Base-by-base conservation (phyloP, 148 eudicot species). In the Beta vulgaris region DNA sequence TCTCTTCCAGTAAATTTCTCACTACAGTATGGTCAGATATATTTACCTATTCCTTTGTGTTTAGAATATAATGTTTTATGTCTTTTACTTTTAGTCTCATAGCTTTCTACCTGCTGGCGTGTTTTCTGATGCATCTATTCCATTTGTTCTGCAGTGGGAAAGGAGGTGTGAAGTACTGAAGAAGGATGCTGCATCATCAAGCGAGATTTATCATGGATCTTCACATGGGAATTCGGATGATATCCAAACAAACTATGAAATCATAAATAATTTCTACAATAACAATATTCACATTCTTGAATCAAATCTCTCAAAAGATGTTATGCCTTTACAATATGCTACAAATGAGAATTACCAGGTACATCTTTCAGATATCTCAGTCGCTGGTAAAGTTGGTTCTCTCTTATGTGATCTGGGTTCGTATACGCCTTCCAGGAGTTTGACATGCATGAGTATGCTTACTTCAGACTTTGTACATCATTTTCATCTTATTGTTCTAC, bases 311-410 rank as follows among this genome's bases (percentile, higher is more conserved):
- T 72, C 87, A 55, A 85, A 91, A 77, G 79, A 76, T 91, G 98
- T 94, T 94, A 70, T 86, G 80, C 98, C 98, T 94, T 91, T 94
- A 94, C 98, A 84, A 85, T 80, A 82, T 78, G 73, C 82, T 83
- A 94, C 98, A 74, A 88, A 87, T 90, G 91, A 94, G 98, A 87
- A 87, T 83, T 74, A 85, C 80, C 96, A 87, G 95, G 91, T 83
- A 57, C 80, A 75, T 57, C 54, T 75, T 63, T 83, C 92, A 84
- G 92, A 85, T 73, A 55, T 74, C 23, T 79, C 88, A 78, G 71
- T 76, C 61, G 82, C 55, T 78, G 65, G 77, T 37, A 84, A 78
- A 48, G 68, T 71, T 82, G 84, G 86, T 73, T 63, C 79, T 73
- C 75, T 42, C 34, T 13, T 28, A 21, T 75, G 42, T 70, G 71